Conservation (phyloP, 2,329 filamentous ascomycete genomes). For the Massarina eburnea region DNA sequence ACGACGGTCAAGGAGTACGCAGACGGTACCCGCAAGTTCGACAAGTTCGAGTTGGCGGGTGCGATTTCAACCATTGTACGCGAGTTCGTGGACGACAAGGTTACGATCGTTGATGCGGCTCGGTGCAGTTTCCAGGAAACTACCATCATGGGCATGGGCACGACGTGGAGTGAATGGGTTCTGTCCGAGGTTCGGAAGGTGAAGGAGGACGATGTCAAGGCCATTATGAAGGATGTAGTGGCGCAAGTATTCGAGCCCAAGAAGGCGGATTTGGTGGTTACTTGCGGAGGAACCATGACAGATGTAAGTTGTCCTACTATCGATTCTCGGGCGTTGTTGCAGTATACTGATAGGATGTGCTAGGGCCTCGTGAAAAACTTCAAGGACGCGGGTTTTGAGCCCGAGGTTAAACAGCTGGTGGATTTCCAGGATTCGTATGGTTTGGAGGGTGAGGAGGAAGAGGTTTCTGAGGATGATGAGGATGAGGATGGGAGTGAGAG, state of each 20-base stretch:
- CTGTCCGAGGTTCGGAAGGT: conserved; percentile 77
- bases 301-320: conserved; percentile 62
- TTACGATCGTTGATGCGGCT: conserved; percentile 80
- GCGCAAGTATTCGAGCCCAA: conserved; percentile 78
- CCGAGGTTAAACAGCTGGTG: conserved; percentile 70
- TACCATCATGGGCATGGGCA: conserved; percentile 74
- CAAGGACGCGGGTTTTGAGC: conserved; percentile 73
- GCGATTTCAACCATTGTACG: conserved; percentile 89
- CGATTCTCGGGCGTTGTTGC: conserved; percentile 5
- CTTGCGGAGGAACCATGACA: conserved; percentile 81
- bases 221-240: conserved; percentile 72
- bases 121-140: conserved; percentile 80
- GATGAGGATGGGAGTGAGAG: conserved; percentile 55
- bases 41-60: conserved; percentile 81
- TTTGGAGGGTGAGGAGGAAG: conserved; percentile 63
- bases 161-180: conserved; percentile 76
- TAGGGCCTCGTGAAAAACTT: conserved; percentile 78
- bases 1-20: conserved; percentile 75
- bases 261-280: conserved; percentile 82
- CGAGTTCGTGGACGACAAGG: conserved; percentile 82
- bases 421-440: conserved; percentile 92
- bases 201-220: conserved; percentile 72
- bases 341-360: conserved; percentile 10
- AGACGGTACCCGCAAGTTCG: conserved; percentile 69
- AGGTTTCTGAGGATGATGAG: conserved; percentile 60